Base-by-base conservation (phyloP, 257 asterid genomes). In the Rubia yunnanensis region DNA sequence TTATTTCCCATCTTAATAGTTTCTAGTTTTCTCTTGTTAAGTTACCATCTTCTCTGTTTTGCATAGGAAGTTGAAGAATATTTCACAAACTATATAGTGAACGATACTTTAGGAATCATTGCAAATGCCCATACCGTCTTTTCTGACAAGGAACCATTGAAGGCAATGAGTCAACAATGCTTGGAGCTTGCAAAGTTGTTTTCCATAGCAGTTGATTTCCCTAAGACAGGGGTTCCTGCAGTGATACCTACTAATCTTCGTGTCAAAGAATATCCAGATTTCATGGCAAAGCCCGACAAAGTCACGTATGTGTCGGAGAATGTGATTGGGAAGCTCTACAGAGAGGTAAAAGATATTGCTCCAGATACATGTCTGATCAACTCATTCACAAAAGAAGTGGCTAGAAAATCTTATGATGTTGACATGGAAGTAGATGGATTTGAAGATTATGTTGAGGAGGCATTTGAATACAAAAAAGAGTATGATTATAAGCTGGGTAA, bases 221-320 rank as follows among this genome's bases (percentile, higher is more conserved):
- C 96, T 0, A 89, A 89, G 69, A 92, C 98, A 0, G 98, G 96
- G 9, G 66, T 92, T 65, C 96, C 98, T 0, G 98, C 98, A 4
- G 89, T 72, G 75, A 87, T 92, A 68, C 95, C 98, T 5, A 22
- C 91, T 30, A 18, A 81, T 27, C 69, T 92, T 9, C 96, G 96
- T 4, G 92, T 78, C 38, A 87, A 82, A 75, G 88, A 80, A 34
- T 92, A 84, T 57, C 98, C 98, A 0, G 98, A 92, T 71, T 92
- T 92, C 84, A 92, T 92, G 98, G 98, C 85, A 10, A 92, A 92
- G 77, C 77, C 82, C 1, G 96, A 89, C 76, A 88, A 84, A 78
- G 6, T 73, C 2, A 76, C 73, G 15, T 92, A 92, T 10, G 58
- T 2, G 58, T 92, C 98, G 0, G 5, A 59, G 13, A 70, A 79